Evolutionary conservation across 306 rosid species (phyloP).

Genomic region (Dalbergia cultrata): DNA sequence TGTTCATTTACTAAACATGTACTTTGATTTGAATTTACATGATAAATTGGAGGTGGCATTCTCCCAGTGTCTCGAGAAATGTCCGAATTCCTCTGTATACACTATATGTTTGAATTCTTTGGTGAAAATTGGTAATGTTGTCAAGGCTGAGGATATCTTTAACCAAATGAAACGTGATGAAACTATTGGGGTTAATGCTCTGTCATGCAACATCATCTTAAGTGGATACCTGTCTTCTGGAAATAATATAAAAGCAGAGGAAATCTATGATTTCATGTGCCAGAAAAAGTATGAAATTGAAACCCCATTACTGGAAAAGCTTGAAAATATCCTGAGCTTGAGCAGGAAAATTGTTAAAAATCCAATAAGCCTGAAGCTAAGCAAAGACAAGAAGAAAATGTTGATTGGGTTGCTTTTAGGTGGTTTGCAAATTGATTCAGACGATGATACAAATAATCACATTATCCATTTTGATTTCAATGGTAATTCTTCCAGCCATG

Average conservation of each 20-base stretch:
- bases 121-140: conserved; percentile 77
- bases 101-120: conserved; percentile 84
- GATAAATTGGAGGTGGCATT: conserved; percentile 72
- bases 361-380: conserved; percentile 73
- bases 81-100: conserved; percentile 71
- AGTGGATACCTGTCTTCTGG: conserved; percentile 77
- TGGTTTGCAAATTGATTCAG: conserved; percentile 81
- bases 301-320: conserved; percentile 71
- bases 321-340: conserved; percentile 80
- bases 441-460: conserved; percentile 72
- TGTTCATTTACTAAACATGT: conserved; percentile 74
- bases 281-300: conserved; percentile 80
- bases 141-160: conserved; percentile 83
- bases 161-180: conserved; percentile 61
- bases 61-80: conserved; percentile 76
- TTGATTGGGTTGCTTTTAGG: conserved; percentile 86
- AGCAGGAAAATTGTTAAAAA: conserved; percentile 65
- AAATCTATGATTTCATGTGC: conserved; percentile 79
- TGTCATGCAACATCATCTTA: conserved; percentile 83
- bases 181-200: conserved; percentile 70
- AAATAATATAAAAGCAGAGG: conserved; percentile 74
- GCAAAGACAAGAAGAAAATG: conserved; percentile 85
- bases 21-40: conserved; percentile 66
- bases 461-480: conserved; percentile 72
- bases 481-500: conserved; percentile 59